Conservation (phyloP, 345 rosid species). For the Pseudoturritis turrita region DNA sequence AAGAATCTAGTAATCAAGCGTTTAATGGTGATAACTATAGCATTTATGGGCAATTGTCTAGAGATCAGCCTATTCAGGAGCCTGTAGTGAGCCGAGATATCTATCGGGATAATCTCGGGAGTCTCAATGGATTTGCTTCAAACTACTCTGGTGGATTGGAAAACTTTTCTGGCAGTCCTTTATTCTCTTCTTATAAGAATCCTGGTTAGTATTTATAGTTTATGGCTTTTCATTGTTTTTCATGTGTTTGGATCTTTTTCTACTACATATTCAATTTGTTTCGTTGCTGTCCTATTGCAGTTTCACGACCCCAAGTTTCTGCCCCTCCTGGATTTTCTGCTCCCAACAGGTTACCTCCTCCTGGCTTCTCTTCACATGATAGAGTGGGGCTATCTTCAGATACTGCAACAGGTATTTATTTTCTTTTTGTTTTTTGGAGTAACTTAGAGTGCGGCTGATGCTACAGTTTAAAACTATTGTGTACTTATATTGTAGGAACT, state of each 20-base stretch:
- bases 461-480: not conserved
- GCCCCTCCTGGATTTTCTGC: constrained; percentile 94
- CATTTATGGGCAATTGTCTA: constrained; percentile 39
- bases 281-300: constrained; percentile 22
- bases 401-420: constrained; percentile 43
- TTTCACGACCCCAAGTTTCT: constrained; percentile 66
- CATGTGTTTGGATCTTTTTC: not conserved
- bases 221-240: not conserved
- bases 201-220: constrained; percentile 47
- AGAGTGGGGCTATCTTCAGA: constrained; percentile 59
- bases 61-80: constrained; percentile 38
- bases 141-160: constrained; percentile 49
- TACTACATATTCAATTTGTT: not conserved
- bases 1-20: constrained; percentile 47
- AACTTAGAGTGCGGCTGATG: not conserved
- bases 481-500: constrained; percentile 39
- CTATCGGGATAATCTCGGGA: constrained; percentile 39
- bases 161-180: constrained; percentile 34
- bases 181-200: constrained; percentile 49
- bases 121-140: constrained; percentile 47
- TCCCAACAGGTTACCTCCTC: constrained; percentile 94
- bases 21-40: constrained; percentile 37
- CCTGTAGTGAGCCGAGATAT: constrained; percentile 42
- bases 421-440: not conserved
- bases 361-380: constrained; percentile 83